A percentile compares a stretch with the other conserved stretches of the same genome.
Conservation (phyloP, 2,329 filamentous ascomycete genomes). For the Monilinia polystroma region DNA sequence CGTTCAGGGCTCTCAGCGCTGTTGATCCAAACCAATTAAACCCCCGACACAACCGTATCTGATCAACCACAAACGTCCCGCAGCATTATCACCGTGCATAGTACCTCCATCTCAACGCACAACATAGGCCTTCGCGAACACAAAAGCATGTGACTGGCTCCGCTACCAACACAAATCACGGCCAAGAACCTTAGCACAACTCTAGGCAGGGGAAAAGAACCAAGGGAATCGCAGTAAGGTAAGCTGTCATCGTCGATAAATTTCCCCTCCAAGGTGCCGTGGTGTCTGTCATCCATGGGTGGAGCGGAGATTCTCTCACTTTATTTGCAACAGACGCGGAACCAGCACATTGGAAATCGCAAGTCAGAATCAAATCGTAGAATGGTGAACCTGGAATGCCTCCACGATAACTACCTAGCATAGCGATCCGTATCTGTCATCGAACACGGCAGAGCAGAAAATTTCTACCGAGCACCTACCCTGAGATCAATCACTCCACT, state of each 20-base stretch:
- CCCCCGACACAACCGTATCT: background rate
- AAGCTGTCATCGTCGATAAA: background rate
- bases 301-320: slow-evolving; percentile 1
- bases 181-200: background rate
- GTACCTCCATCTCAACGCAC: background rate
- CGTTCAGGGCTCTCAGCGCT: background rate
- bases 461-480: no score
- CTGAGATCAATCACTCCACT: no score
- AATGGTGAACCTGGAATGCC: no score
- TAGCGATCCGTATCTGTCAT: no score
- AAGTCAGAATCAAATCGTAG: no score
- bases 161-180: background rate
- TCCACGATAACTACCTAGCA: no score
- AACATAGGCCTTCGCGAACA: background rate
- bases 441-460: no score
- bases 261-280: background rate
- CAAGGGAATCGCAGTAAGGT: background rate
- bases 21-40: background rate
- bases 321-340: background rate
- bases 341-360: background rate
- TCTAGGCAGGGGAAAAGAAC: no score
- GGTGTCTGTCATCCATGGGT: background rate
- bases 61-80: background rate
- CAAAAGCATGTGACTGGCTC: background rate
- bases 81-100: slow-evolving; percentile 14